Conservation (phyloP, 306 rosid genomes). For the Purshia tridentata region DNA sequence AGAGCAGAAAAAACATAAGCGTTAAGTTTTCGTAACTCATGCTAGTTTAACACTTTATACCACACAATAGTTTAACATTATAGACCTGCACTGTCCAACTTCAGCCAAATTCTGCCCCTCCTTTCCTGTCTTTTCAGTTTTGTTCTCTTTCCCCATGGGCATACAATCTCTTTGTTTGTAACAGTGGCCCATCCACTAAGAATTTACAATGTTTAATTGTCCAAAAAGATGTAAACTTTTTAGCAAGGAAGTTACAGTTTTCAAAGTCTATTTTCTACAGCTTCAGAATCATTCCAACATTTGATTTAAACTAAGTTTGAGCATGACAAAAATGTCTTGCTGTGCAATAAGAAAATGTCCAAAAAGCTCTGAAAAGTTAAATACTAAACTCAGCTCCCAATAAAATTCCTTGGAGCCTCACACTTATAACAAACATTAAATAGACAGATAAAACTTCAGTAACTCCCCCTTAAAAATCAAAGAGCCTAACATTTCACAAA, state of each 20-base stretch:
- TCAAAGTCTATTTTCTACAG: background rate
- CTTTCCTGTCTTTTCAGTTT: too few species aligned
- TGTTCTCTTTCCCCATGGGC: background rate
- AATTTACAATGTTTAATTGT: background rate
- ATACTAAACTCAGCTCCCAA: background rate
- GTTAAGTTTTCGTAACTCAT: background rate
- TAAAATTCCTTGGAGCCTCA: background rate
- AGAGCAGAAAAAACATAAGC: background rate
- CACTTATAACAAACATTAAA: background rate
- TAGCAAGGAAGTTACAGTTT: background rate
- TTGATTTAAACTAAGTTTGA: background rate
- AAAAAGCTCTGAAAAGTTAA: background rate
- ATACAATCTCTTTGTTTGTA: background rate
- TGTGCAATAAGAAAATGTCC: background rate
- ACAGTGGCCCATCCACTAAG: background rate
- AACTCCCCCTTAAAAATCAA: constrained; percentile 9
- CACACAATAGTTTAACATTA: background rate
- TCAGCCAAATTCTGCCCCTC: background rate
- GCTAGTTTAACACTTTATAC: background rate
- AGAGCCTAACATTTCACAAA: constrained; percentile 13
- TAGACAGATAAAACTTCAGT: background rate
- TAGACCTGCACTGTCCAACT: background rate
- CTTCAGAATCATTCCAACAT: background rate
- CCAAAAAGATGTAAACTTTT: background rate
- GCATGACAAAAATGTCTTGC: background rate